Conservation (phyloP, 345 rosid species). For the Arabis alpina region DNA sequence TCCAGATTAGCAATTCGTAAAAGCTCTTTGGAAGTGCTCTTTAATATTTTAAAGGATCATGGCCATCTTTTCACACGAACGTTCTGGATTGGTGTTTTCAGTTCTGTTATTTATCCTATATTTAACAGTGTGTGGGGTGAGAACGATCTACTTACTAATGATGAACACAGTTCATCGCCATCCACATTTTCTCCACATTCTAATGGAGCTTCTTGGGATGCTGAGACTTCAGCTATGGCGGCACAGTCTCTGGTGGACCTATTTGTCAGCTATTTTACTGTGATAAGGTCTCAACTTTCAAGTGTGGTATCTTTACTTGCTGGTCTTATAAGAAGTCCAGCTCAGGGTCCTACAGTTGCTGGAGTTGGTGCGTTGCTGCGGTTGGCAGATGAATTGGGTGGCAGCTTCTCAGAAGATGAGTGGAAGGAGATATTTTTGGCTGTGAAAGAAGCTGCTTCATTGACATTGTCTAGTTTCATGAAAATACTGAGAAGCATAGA, state of each 20-base stretch:
- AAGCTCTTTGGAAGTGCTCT: conserved; percentile 91
- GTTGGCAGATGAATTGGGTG: conserved; percentile 68
- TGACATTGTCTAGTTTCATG: conserved; percentile 66
- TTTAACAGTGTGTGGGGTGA: conserved; percentile 53
- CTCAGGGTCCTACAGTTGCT: conserved; percentile 80
- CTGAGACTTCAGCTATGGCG: conserved; percentile 76
- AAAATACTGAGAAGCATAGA: conserved; percentile 75
- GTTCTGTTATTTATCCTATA: conserved; percentile 66
- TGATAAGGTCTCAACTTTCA: conserved; percentile 67
- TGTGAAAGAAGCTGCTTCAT: conserved; percentile 72
- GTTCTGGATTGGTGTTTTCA: conserved; percentile 70
- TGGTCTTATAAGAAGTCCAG: conserved; percentile 70
- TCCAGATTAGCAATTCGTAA: conserved; percentile 81
- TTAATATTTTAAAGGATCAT: conserved; percentile 93
- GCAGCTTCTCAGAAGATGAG: conserved; percentile 71
- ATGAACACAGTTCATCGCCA: conserved; percentile 47
- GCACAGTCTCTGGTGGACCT: conserved; percentile 78
- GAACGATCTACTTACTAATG: conserved; percentile 50
- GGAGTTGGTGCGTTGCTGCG: conserved; percentile 72
- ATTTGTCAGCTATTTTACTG: conserved; percentile 60
- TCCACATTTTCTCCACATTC: conserved; percentile 48
- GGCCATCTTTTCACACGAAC: conserved; percentile 86
- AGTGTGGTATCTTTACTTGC: conserved; percentile 66
- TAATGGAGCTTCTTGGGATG: conserved; percentile 70
- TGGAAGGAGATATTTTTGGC: conserved; percentile 68